These are phyloP conservation scores for Chrysopogon serrulatus DNA, from an alignment of 176 grass and related monocot genomes.

Conservation along the genomic window DNA sequence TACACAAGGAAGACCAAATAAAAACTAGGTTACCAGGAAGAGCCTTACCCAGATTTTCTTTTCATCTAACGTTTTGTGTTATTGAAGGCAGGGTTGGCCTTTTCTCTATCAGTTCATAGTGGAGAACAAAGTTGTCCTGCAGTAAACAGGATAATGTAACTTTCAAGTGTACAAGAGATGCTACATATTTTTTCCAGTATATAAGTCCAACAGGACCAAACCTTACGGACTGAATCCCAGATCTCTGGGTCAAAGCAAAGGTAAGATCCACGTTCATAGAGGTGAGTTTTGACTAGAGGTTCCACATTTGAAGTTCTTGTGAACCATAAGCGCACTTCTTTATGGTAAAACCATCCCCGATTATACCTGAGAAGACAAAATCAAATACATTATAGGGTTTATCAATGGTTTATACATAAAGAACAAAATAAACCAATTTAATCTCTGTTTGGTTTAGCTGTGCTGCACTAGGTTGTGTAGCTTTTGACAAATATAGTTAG, in stretches of 20 bases:
- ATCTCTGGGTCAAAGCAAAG: conserved; percentile 70
- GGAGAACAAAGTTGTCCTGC: conserved; percentile 86
- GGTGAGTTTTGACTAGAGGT: conserved; percentile 60
- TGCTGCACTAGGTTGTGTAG: background rate
- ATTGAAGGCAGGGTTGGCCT: conserved; percentile 52
- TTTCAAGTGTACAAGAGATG: conserved; percentile 5
- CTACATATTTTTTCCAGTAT: background rate
- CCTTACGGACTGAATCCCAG: conserved; percentile 92
- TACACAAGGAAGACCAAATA: background rate
- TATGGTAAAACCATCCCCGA: conserved; percentile 98
- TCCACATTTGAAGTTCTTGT: conserved; percentile 64
- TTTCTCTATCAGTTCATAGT: conserved; percentile 82
- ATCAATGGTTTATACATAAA: background rate
- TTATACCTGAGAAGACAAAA: conserved; percentile 47
- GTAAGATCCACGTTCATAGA: conserved; percentile 84
- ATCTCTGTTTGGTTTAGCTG: background rate
- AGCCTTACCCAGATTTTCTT: conserved; percentile 36
- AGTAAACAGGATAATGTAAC: conserved; percentile 10
- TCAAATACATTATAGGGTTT: conserved; percentile 9
- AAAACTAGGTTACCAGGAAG: background rate
- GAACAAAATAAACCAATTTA: background rate
- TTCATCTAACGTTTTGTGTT: conserved; percentile 56
- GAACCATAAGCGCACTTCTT: conserved; percentile 66
- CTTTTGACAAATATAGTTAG: background rate
- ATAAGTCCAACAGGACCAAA: conserved; percentile 27